Base-by-base conservation (phyloP, 2,329 filamentous ascomycete species). In the Blastomyces gilchristii region DNA sequence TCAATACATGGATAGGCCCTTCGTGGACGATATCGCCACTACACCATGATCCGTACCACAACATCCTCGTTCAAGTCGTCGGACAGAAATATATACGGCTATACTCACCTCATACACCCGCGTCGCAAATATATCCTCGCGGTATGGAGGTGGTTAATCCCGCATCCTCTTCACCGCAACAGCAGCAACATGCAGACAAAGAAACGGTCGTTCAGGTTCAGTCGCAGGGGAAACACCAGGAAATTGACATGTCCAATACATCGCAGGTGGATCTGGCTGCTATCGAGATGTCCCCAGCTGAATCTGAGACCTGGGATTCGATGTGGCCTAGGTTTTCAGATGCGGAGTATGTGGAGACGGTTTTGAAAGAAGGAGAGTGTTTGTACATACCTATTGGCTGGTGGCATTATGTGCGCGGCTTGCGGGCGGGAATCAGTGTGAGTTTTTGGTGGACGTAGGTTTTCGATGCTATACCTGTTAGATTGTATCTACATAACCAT, bases 1-100 rank as follows among this genome's bases (percentile, higher is more conserved):
- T 95, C 22, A 96, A 97, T 74, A 91, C 90, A 8, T 99, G 94
- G 94, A 88, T 97, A 66, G 94, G 94, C 0, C 94, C 94, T 0
- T 80, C 86, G 0, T 87, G 86, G 59, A 97, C 94, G 0, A 92
- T 96, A 66, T 96, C 91, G 0, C 94, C 94, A 1, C 80, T 97
- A 0, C 94, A 99, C 74, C 95, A 91, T 1, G 94, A 97, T 71
- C 90, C 89, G 1, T 95, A 97, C 73, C 90, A 97, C 72, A 97
- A 97, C 71, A 84, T 97, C 58, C 83, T 97, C 4, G 87, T 87
- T 31, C 94, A 97, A 74, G 89, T 95, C 0, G 89, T 96, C 0
- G 94, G 94, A 0, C 81, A 84, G 63, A 99, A 99, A 75, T 97
- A 97, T 74, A 79, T 97, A n/a, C 83, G 94, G 0, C 80, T 97